Evolutionary conservation across 768 basidiomycete genomes (phyloP), one percentile per base, ranked within the genome.

Genomic region (Mycena rosella): DNA sequence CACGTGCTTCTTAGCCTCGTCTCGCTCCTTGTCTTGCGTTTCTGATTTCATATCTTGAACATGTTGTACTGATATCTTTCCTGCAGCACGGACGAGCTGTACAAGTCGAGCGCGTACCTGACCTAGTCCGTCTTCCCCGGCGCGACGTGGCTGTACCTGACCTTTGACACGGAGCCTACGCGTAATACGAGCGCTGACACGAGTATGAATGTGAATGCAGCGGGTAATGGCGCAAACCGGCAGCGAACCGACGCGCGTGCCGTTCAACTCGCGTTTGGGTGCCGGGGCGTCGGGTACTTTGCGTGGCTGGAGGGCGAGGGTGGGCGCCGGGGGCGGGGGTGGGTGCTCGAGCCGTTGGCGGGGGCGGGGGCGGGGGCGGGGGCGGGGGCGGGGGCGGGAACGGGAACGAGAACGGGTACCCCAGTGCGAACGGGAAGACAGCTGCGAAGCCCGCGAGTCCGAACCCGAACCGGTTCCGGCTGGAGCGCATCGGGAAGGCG

Each of bases 81-180:
- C 10, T 24, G 22, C 44, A 94, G 92, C 69, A 85, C 90, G 8
- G 92, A 94, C 73, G 93, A 94, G 73, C 85, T 93, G 44, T 87
- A 89, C 80, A 94, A 94, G 77, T 85, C 91, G 1, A 87, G 91
- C 14, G 89, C 90, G 8, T 93, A 91, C 71, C 84, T 44, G n/a
- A 44, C 42, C 20, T 18, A 44, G 42, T 18, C 42, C 5, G 42
- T 44, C 72, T 78, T 84, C 44, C 79, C 84, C 32, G 70, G 63
- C 51, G 57, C 30, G 5, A 59, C 61, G 34, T 44, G 59, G 22
- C 11, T 69, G 14, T 69, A 56, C 32, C 58, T 62, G 45, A n/a
- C 10, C 32, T 1, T 15, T 40, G 20, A n/a, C 42, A n/a, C n/a
- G n/a, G n/a, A n/a, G 42, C 42, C n/a, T 2, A n/a, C n/a, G n/a